Percentiles rank a stretch among this genome's conserved stretches.
These are phyloP conservation scores for Aspergillus sp. DNA, from an alignment of 2,329 filamentous ascomycete genomes.

Conservation along the genomic window DNA sequence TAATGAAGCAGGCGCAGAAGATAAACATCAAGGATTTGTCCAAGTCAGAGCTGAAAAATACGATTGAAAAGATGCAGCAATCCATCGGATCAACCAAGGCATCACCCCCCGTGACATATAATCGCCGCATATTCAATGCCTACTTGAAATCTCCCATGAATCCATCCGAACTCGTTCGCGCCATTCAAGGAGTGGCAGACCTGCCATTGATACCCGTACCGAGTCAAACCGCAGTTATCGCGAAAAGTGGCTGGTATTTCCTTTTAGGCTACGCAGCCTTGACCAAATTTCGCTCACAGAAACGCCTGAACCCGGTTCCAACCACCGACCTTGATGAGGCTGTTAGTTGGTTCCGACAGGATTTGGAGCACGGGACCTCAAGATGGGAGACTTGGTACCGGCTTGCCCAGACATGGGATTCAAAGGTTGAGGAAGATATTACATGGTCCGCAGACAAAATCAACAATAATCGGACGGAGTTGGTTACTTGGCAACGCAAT, in stretches of 20 bases:
- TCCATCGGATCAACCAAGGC: slow-evolving; percentile 76
- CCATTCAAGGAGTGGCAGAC: slow-evolving; percentile 74
- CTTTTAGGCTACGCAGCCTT: slow-evolving; percentile 84
- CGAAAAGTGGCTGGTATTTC: slow-evolving; percentile 88
- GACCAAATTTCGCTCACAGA: slow-evolving; percentile 78
- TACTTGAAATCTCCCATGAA: slow-evolving; percentile 83
- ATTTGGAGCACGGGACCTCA: slow-evolving; percentile 77
- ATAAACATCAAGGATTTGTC: slow-evolving; percentile 88
- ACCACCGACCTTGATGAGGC: slow-evolving; percentile 83
- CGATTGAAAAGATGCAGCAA: slow-evolving; percentile 91
- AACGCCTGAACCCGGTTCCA: slow-evolving; percentile 73
- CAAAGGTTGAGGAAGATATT: slow-evolving; percentile 81
- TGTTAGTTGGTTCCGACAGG: slow-evolving; percentile 74
- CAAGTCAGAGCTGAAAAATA: slow-evolving; percentile 84
- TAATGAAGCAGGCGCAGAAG: slow-evolving; percentile 76
- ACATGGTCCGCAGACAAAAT: slow-evolving; percentile 90
- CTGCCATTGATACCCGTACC: slow-evolving; percentile 71
- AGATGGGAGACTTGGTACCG: slow-evolving; percentile 92
- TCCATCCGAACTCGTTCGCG: slow-evolving; percentile 74
- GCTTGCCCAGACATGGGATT: slow-evolving; percentile 82
- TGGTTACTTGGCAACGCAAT: slow-evolving; percentile 73
- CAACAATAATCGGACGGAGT: slow-evolving; percentile 74
- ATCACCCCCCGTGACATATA: slow-evolving; percentile 79
- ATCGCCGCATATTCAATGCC: slow-evolving; percentile 76
- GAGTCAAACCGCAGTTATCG: slow-evolving; percentile 67